Evolutionary conservation across 2,329 filamentous ascomycete genomes (phyloP).

Genomic region (Botryotinia narcissicola): DNA sequence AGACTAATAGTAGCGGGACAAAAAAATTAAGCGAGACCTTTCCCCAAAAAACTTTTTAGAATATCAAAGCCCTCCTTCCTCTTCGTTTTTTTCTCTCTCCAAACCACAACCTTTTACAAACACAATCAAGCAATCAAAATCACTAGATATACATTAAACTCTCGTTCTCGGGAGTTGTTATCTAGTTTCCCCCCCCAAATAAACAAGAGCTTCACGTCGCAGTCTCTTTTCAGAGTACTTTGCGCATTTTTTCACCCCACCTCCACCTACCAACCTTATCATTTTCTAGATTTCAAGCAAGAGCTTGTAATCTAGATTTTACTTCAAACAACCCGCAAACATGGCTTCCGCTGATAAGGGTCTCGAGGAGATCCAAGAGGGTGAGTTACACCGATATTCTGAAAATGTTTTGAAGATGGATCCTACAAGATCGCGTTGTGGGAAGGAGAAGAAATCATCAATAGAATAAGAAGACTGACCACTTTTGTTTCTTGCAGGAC

Average conservation of each 20-base stretch:
- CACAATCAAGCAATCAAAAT: conserved; percentile 23
- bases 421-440: background rate
- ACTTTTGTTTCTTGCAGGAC: conserved; percentile 56
- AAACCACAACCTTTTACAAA: conserved; percentile 11
- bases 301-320: conserved; percentile 73
- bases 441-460: background rate
- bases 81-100: background rate
- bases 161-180: conserved; percentile 47
- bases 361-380: conserved; percentile 96
- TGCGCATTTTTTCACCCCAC: conserved; percentile 36
- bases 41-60: conserved; percentile 17
- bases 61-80: conserved; percentile 2
- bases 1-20: conserved; percentile 3
- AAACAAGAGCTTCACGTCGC: conserved; percentile 31
- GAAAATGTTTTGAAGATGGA: background rate
- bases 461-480: background rate
- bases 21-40: conserved; percentile 8
- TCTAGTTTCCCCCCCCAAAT: conserved; percentile 46
- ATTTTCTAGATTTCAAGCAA: conserved; percentile 65
- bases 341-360: conserved; percentile 90
- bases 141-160: conserved; percentile 38
- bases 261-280: conserved; percentile 39
- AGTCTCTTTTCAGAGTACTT: conserved; percentile 37
- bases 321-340: conserved; percentile 66
- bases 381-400: conserved; percentile 53